Evolutionary conservation across 192 early-diverging fungal species (phyloP).

Genomic region (Backusella tarrabulga): DNA sequence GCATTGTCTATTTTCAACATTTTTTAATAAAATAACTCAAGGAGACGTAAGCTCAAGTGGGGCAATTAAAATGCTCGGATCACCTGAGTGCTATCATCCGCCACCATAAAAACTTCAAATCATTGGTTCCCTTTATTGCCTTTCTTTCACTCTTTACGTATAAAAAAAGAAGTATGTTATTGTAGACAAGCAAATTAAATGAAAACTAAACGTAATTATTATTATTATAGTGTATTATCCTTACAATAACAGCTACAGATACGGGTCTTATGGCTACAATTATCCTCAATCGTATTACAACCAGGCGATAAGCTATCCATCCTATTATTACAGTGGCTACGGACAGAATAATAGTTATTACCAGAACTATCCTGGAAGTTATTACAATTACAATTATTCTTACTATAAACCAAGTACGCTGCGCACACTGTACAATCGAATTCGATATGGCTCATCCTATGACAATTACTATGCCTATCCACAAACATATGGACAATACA

Average conservation of each 20-base stretch:
- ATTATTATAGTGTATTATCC: background rate
- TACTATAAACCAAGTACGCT: slow-evolving; percentile 11
- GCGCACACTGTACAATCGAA: background rate
- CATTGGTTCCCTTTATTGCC: background rate
- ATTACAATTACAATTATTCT: background rate
- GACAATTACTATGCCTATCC: background rate
- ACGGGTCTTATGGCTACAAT: background rate
- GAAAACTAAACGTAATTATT: background rate
- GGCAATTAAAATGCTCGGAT: background rate
- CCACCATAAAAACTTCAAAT: background rate
- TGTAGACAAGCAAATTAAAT: background rate
- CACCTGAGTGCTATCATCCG: background rate
- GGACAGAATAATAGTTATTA: background rate
- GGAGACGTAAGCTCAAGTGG: background rate
- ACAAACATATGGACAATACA: background rate
- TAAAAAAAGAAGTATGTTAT: background rate
- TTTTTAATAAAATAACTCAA: background rate
- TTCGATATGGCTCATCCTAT: background rate
- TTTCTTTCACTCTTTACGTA: background rate
- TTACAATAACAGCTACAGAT: background rate
- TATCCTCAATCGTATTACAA: background rate
- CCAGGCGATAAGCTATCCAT: background rate
- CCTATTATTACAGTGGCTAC: background rate
- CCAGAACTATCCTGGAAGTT: background rate
- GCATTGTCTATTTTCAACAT: too few relatives aligned